Evolutionary conservation across 345 rosid species (phyloP), one percentile per base, ranked within the genome.

Genomic region (Adansonia digitata): DNA sequence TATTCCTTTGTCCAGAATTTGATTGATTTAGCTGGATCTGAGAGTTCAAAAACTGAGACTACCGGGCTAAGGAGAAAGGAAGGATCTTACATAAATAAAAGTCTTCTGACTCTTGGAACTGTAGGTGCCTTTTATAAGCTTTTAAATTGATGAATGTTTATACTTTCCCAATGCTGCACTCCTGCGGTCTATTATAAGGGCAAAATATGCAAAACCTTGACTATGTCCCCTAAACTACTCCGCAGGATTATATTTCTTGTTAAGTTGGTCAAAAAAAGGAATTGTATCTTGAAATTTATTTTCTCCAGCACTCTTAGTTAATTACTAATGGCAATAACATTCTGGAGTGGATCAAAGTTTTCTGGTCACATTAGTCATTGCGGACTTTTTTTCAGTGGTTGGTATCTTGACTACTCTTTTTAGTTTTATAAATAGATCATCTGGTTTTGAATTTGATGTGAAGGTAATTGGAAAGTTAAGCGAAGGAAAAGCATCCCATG

Each of bases 41-140:
- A 96, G 89, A 96, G 99, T 84, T 93, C 99, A 76, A 96, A 96
- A 86, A 93, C 99, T 17, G 99, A 96, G 85, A 96, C 99, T 75
- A 93, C 97, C 77, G 99, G 99, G 71, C 66, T 96, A 62, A 81
- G 99, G 84, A 90, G 99, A 80, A 96, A 93, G 84, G 99, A 96
- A 84, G 99, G 98, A 79, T 85, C 99, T 78, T 96, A 92, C 85
- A 96, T 96, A 78, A 96, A 96, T 88, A 96, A 96, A 89, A 96
- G 98, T 76, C 99, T 96, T 82, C 88, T 96, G 40, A 96, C 99
- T 78, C 94, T 96, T 81, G 99, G 99, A 83, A 93, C 99, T 61
- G 99, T 96, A 85, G 12, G 95, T 86, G 62, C 75, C 71, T 78
- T 74, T 66, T 52, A 37, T 40, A 9, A 31, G 46, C 29, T 35